These are phyloP conservation scores for Phoma sp. DNA, from an alignment of 2,329 filamentous ascomycete genomes.

Conservation along the genomic window DNA sequence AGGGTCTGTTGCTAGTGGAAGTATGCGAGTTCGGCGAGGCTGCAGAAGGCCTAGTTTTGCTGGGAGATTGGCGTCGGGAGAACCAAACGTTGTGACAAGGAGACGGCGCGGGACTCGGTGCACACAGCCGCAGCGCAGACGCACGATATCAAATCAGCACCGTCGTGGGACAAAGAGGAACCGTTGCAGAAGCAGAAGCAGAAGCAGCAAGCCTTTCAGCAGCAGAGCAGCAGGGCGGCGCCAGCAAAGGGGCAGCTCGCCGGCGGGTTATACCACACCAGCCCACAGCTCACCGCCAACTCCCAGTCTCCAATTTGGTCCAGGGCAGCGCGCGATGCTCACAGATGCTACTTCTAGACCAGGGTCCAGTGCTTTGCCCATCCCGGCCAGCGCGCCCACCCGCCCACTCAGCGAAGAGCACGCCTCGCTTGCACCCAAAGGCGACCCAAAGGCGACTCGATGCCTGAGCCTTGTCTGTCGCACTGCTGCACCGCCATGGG, in stretches of 20 bases:
- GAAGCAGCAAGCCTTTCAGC: background rate
- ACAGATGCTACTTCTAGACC: conserved; percentile 11
- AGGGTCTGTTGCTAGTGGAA: background rate
- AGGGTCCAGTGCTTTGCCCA: conserved; percentile 4
- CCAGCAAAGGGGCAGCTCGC: conserved; percentile 8
- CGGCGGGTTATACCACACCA: conserved; percentile 7
- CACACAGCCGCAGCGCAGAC: conserved; percentile 6
- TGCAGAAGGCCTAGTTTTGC: conserved; percentile 13
- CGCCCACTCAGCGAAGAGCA: background rate
- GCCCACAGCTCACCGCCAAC: conserved; percentile 18
- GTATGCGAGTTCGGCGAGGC: conserved; percentile 12
- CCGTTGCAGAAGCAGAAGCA: too few species aligned
- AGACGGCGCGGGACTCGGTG: conserved; percentile 2
- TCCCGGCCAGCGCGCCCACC: conserved; percentile 4
- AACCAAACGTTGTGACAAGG: conserved; percentile 9
- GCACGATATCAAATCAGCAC: background rate
- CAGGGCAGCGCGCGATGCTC: conserved; percentile 14
- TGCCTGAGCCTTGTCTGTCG: background rate
- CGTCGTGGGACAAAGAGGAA: conserved; percentile 1
- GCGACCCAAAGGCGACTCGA: conserved; percentile 3
- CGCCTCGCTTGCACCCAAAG: background rate
- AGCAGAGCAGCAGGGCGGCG: conserved; percentile 28
- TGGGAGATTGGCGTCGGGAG: conserved; percentile 13
- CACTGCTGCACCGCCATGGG: conserved; percentile 11
- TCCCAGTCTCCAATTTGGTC: background rate